These are phyloP conservation scores for Crucihimalaya himalaica DNA, from an alignment of 345 rosid genomes.

Conservation along the genomic window DNA sequence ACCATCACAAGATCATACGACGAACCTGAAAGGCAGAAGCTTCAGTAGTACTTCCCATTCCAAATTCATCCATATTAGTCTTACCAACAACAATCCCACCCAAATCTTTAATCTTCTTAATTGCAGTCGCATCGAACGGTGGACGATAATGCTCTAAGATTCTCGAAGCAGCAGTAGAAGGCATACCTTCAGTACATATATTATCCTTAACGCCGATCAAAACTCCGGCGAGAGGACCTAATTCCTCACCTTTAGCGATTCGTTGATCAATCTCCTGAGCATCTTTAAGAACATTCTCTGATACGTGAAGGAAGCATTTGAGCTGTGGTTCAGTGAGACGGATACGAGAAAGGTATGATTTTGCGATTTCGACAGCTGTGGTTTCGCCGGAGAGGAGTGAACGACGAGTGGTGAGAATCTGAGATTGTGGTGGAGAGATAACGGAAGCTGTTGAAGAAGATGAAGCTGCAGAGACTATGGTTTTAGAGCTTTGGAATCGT, in stretches of 20 bases:
- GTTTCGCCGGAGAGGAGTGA: constrained; percentile 70
- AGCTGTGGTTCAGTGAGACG: constrained; percentile 71
- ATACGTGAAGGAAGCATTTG: constrained; percentile 75
- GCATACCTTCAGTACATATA: constrained; percentile 85
- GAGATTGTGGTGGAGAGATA: constrained; percentile 53
- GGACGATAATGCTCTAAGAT: constrained; percentile 69
- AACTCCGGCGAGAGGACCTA: constrained; percentile 84
- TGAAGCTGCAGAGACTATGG: constrained; percentile 28
- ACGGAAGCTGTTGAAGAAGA: not conserved
- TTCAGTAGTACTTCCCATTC: constrained; percentile 94
- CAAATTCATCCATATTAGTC: constrained; percentile 93
- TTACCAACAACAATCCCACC: constrained; percentile 87
- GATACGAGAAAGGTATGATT: constrained; percentile 72
- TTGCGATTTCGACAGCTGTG: constrained; percentile 66
- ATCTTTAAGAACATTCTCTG: constrained; percentile 51
- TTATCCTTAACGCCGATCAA: constrained; percentile 83
- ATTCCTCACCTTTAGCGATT: constrained; percentile 54
- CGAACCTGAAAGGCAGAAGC: constrained; percentile 81
- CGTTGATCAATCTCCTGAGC: constrained; percentile 58
- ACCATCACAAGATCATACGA: not conserved
- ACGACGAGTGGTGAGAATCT: constrained; percentile 68
- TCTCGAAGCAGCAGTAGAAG: constrained; percentile 81
- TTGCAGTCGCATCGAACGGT: constrained; percentile 82
- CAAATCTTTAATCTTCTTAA: constrained; percentile 60
- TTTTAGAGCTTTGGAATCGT: constrained; percentile 29